These are phyloP conservation scores for Paraurostyla sp. DNA, from an alignment of 73 alveolate genomes.

Conservation along the genomic window DNA sequence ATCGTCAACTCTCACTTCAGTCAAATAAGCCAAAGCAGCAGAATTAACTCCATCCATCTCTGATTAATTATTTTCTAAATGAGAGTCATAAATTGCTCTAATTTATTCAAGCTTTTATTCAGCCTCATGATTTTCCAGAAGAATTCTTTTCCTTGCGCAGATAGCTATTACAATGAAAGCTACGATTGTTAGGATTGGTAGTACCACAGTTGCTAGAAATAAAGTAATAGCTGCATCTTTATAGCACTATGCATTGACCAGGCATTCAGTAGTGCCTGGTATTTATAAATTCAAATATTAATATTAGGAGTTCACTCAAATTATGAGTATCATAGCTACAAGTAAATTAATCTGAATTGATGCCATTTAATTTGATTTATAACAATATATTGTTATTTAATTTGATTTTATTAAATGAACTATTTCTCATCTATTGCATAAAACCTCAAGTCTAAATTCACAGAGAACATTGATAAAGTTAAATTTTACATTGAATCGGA, in stretches of 20 bases:
- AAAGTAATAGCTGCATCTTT: slow-evolving; percentile 38
- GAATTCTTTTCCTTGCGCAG: not conserved
- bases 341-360: not conserved
- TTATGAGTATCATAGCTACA: not conserved
- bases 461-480: not conserved
- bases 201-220: slow-evolving; percentile 13
- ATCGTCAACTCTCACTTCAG: slow-evolving; percentile 19
- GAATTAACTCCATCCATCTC: not conserved
- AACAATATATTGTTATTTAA: too few relatives aligned
- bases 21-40: slow-evolving; percentile 25
- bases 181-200: slow-evolving; percentile 9
- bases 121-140: slow-evolving; percentile 23
- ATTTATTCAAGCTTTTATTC: slow-evolving; percentile 4
- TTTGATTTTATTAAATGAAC: too few relatives aligned
- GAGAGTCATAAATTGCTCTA: slow-evolving; percentile 34
- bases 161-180: not conserved
- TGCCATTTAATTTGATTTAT: not conserved
- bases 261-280: slow-evolving; percentile 29
- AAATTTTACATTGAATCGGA: not conserved
- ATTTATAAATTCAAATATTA: not conserved
- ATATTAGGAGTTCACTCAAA: not conserved
- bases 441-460: not conserved
- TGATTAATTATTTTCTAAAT: not conserved
- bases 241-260: slow-evolving; percentile 21
- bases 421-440: slow-evolving; percentile 8